Evolutionary conservation across 495 filamentous ascomycete genomes (phyloP).

Genomic region (Talaromyces nanjingensis): DNA sequence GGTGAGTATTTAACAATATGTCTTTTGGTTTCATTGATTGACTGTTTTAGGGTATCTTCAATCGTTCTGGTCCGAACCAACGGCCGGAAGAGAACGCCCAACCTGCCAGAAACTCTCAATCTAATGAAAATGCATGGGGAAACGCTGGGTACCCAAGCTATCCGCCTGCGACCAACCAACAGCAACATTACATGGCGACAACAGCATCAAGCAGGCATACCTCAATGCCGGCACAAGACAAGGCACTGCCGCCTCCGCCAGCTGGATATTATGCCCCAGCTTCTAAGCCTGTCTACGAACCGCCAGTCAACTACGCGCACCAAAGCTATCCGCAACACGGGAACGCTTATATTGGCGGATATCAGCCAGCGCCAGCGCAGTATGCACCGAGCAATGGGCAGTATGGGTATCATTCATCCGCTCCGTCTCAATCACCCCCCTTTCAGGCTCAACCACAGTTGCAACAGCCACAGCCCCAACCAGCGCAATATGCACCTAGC

Average conservation of each 20-base stretch:
- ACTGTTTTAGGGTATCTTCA: slow-evolving; percentile 17
- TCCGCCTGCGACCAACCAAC: background rate
- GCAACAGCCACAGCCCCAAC: background rate
- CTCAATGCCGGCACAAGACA: background rate
- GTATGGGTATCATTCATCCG: background rate
- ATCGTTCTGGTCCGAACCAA: slow-evolving; percentile 7
- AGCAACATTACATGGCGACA: background rate
- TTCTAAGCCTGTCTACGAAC: background rate
- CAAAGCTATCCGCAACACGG: background rate
- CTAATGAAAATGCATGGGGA: background rate
- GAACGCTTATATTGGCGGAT: background rate
- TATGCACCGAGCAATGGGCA: background rate
- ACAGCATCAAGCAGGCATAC: background rate
- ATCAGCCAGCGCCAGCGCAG: background rate
- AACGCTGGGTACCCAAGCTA: background rate
- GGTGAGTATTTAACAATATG: background rate
- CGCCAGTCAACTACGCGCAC: background rate
- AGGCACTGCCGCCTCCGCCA: slow-evolving; percentile 10
- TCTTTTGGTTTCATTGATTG: background rate
- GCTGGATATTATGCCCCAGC: slow-evolving; percentile 27
- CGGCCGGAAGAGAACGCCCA: background rate
- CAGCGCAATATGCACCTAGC: background rate
- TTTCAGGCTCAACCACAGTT: background rate
- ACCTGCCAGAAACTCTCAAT: background rate
- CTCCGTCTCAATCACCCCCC: background rate